A percentile compares a stretch with the other conserved stretches of the same genome.
Evolutionary conservation across 768 basidiomycete genomes (phyloP).

Genomic region (Hortiboletus flavorubellus): DNA sequence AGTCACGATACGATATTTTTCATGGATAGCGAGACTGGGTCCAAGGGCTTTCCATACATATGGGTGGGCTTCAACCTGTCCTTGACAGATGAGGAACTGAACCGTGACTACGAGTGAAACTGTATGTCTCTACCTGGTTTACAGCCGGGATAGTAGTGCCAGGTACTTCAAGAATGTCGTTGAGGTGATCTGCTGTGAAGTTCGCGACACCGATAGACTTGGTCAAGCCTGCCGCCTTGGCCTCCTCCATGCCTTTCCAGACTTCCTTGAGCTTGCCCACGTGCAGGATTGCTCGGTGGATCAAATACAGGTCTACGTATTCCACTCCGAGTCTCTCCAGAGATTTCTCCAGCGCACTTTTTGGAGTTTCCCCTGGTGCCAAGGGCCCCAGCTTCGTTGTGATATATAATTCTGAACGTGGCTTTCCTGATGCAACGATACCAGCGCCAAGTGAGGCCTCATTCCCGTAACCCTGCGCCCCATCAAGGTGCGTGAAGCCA

Average conservation of each 20-base stretch:
- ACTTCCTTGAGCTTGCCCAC: conserved; percentile 45
- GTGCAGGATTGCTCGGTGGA: conserved; percentile 36
- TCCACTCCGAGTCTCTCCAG: conserved; percentile 51
- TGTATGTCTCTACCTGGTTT: conserved; percentile 42
- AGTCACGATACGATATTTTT: conserved; percentile 36
- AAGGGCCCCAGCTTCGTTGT: conserved; percentile 50
- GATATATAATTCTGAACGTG: conserved; percentile 56
- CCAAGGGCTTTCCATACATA: conserved; percentile 43
- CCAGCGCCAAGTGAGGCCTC: conserved; percentile 52
- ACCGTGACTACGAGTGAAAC: neutral
- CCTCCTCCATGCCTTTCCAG: conserved; percentile 62
- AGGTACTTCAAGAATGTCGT: conserved; percentile 36
- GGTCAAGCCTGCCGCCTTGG: conserved; percentile 40
- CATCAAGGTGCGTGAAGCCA: conserved; percentile 62
- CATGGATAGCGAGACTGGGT: conserved; percentile 30
- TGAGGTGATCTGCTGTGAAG: conserved; percentile 41
- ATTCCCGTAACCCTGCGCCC: conserved; percentile 59
- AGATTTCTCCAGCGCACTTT: conserved; percentile 47
- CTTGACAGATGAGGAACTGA: neutral
- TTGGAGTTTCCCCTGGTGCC: conserved; percentile 43
- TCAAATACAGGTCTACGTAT: conserved; percentile 61
- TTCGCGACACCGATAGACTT: conserved; percentile 52
- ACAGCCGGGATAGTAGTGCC: conserved; percentile 46
- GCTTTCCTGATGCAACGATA: conserved; percentile 46
- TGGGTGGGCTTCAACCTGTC: conserved; percentile 50